phyloP scores from a whole-genome alignment of 495 filamentous ascomycete species.

The Sordaria brevicollis region DNA sequence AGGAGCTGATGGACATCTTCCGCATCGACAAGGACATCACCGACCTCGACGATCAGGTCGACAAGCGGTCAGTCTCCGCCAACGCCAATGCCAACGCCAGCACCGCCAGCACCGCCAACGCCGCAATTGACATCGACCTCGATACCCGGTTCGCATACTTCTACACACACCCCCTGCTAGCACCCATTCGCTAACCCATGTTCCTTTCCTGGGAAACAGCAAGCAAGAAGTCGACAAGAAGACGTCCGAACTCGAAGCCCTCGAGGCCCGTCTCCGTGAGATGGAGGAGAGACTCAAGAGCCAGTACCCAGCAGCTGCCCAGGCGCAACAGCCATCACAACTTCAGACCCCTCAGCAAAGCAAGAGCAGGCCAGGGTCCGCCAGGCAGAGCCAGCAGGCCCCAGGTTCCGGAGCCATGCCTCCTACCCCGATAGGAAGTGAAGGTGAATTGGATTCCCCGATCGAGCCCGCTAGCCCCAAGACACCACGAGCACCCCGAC shows the following conservation, averaged over 20 bases:
- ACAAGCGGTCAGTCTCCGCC: slow-evolving; percentile 63
- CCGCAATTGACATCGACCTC: neutral
- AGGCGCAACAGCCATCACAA: slow-evolving; percentile 1
- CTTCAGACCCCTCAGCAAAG: slow-evolving; percentile 10
- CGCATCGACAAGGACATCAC: slow-evolving; percentile 70
- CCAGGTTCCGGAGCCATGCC: slow-evolving; percentile 38
- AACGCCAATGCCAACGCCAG: neutral
- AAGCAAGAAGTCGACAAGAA: slow-evolving; percentile 64
- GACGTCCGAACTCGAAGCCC: slow-evolving; percentile 68
- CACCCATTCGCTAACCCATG: slow-evolving; percentile 3
- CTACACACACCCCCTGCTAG: neutral
- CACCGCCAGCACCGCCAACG: neutral
- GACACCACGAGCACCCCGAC: neutral
- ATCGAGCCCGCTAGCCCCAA: slow-evolving; percentile 3
- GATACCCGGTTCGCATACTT: neutral
- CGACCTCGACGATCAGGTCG: slow-evolving; percentile 63
- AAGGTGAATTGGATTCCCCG: slow-evolving; percentile 42
- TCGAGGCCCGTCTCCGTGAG: slow-evolving; percentile 73
- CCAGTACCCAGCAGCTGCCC: slow-evolving; percentile 7
- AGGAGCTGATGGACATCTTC: slow-evolving; percentile 81
- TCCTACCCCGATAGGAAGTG: slow-evolving; percentile 45
- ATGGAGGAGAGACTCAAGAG: slow-evolving; percentile 71
- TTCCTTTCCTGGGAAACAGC: slow-evolving; percentile 27
- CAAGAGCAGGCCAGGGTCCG: slow-evolving; percentile 32
- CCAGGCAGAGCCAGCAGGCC: slow-evolving; percentile 32